Percentiles rank a stretch among this genome's conserved stretches.
Conservation (phyloP, 148 eudicot species). For the Spergularia bocconei region DNA sequence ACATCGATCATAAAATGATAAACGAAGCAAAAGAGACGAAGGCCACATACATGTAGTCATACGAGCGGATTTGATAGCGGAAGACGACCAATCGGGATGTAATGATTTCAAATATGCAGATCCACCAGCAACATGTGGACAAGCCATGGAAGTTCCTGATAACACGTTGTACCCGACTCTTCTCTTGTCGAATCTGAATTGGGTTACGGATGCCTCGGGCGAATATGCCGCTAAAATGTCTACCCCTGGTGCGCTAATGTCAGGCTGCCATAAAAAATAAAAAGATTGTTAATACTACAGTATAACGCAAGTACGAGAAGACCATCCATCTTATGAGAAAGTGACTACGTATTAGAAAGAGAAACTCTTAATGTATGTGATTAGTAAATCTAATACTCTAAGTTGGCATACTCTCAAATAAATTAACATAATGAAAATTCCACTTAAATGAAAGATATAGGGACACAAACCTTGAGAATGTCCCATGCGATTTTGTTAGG, state of each 20-base stretch:
- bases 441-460: no score
- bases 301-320: no score
- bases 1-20: background rate
- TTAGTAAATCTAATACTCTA: no score
- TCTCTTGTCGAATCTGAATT: slow-evolving; percentile 7
- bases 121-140: slow-evolving; percentile 60
- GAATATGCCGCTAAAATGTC: slow-evolving; percentile 57
- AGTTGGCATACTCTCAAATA: no score
- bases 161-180: slow-evolving; percentile 30
- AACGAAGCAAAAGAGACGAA: background rate
- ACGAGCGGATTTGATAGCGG: slow-evolving; percentile 63
- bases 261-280: slow-evolving; percentile 40
- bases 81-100: slow-evolving; percentile 64
- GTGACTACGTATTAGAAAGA: no score
- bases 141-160: slow-evolving; percentile 63
- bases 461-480: slow-evolving; percentile 5
- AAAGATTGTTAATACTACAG: no score
- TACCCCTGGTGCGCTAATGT: slow-evolving; percentile 65
- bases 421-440: no score
- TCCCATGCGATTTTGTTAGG: slow-evolving; percentile 1
- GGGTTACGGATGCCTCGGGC: slow-evolving; percentile 24
- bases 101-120: slow-evolving; percentile 50
- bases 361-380: no score
- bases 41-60: slow-evolving; percentile 50
- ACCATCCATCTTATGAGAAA: no score